A percentile compares a stretch with the other conserved stretches of the same genome.
Evolutionary conservation across 2,329 filamentous ascomycete species (phyloP).

Genomic region (Emmonsiellopsis sp.): DNA sequence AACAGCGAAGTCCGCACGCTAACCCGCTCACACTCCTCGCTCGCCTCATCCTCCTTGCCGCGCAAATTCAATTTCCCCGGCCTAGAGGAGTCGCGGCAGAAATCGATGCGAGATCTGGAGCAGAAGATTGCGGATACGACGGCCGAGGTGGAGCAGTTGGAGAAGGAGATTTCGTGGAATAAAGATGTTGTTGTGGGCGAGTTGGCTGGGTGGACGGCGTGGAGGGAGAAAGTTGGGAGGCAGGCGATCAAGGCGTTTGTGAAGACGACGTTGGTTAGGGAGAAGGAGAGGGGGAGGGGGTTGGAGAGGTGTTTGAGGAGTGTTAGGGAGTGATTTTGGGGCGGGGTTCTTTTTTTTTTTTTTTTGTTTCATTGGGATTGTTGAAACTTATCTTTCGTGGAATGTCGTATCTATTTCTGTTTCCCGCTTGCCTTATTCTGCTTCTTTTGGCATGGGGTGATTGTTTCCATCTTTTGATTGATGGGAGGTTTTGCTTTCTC

Average conservation of each 20-base stretch:
- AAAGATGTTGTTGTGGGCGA: conserved; percentile 89
- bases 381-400: background rate
- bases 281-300: conserved; percentile 68
- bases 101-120: conserved; percentile 74
- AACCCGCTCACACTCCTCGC: conserved; percentile 65
- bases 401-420: too few species aligned
- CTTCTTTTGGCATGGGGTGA: too few species aligned
- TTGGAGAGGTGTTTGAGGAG: conserved; percentile 70
- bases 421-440: too few species aligned
- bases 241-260: conserved; percentile 69
- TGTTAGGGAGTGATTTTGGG: conserved; percentile 26
- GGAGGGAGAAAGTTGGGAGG: conserved; percentile 68
- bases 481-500: background rate
- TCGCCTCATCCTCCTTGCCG: conserved; percentile 50
- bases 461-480: too few species aligned
- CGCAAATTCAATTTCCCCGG: conserved; percentile 39
- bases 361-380: background rate
- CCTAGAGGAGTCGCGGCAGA: conserved; percentile 76
- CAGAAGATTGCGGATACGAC: conserved; percentile 64
- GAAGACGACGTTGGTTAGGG: conserved; percentile 65
- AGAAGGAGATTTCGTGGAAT: conserved; percentile 76
- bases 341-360: background rate
- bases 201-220: conserved; percentile 86
- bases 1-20: conserved; percentile 63
- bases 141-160: conserved; percentile 62